These are phyloP conservation scores for Triglochin maritima DNA, from an alignment of 106 monocot genomes.

Conservation along the genomic window DNA sequence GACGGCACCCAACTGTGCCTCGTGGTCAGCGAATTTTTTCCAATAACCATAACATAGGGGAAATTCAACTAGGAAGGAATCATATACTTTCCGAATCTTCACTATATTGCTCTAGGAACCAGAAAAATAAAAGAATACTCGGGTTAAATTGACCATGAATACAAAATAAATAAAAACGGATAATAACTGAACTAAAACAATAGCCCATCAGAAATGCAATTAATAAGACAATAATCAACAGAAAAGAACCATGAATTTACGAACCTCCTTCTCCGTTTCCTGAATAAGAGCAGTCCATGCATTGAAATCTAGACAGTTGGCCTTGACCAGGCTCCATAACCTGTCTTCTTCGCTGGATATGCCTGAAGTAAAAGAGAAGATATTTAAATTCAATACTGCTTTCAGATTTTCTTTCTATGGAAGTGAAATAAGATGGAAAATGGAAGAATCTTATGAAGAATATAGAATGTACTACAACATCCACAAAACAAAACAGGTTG, in stretches of 20 bases:
- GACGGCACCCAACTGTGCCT: constrained; percentile 51
- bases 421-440: not conserved
- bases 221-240: not conserved
- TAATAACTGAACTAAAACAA: too few species aligned
- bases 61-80: constrained; percentile 82
- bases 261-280: constrained; percentile 86
- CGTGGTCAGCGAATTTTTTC: constrained; percentile 99
- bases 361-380: constrained; percentile 17
- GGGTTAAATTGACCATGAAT: not conserved
- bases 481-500: not conserved
- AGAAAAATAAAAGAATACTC: not conserved
- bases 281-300: constrained; percentile 91
- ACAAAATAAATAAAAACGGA: not conserved
- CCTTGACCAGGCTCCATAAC: constrained; percentile 69
- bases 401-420: not conserved
- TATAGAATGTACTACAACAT: not conserved
- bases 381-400: not conserved
- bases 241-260: constrained; percentile 2
- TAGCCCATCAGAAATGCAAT: not conserved
- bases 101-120: constrained; percentile 61
- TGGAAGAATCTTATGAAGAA: not conserved
- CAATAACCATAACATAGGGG: constrained; percentile 97
- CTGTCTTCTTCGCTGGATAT: constrained; percentile 76
- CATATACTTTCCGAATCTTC: constrained; percentile 85
- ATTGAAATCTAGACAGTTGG: constrained; percentile 86